Conservation (phyloP, 257 asterid genomes). For the Lycium ferocissimum region DNA sequence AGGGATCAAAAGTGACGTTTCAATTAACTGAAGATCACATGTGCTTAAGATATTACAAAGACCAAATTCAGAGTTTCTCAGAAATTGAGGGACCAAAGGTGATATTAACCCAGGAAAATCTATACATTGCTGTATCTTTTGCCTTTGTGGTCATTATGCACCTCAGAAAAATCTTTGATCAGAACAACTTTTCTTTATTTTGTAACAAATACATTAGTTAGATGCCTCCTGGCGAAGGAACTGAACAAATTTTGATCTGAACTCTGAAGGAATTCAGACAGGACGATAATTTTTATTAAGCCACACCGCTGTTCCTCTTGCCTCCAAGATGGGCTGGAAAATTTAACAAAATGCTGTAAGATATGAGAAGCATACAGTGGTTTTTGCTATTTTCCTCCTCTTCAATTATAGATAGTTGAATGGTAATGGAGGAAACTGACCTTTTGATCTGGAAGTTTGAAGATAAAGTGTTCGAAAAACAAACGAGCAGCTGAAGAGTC, state of each 20-base stretch:
- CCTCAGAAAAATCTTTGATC: neutral
- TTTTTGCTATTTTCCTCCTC: neutral
- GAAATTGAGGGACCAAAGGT: neutral
- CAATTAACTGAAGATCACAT: too few relatives aligned
- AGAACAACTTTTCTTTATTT: neutral
- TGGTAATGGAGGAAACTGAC: conserved; percentile 35
- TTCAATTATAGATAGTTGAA: neutral
- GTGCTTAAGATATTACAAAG: neutral
- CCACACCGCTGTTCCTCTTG: conserved; percentile 83
- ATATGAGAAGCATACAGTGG: neutral
- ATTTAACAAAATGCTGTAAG: neutral
- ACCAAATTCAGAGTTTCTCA: neutral
- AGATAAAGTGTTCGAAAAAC: conserved; percentile 75
- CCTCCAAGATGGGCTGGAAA: conserved; percentile 81
- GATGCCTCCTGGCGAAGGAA: conserved; percentile 60
- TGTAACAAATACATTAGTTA: conserved; percentile 33
- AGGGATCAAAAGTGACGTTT: neutral
- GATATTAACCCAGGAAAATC: neutral
- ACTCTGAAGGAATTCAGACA: conserved; percentile 71
- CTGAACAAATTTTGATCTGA: conserved; percentile 65
- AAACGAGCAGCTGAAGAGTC: conserved; percentile 79
- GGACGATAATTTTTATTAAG: conserved; percentile 89
- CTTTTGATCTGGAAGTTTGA: conserved; percentile 76
- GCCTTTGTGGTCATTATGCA: neutral
- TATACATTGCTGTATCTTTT: neutral